A percentile compares a stretch with the other conserved stretches of the same genome.
Conservation (phyloP, 1,284 basidiomycete species). For the Trichosporon asahii region DNA sequence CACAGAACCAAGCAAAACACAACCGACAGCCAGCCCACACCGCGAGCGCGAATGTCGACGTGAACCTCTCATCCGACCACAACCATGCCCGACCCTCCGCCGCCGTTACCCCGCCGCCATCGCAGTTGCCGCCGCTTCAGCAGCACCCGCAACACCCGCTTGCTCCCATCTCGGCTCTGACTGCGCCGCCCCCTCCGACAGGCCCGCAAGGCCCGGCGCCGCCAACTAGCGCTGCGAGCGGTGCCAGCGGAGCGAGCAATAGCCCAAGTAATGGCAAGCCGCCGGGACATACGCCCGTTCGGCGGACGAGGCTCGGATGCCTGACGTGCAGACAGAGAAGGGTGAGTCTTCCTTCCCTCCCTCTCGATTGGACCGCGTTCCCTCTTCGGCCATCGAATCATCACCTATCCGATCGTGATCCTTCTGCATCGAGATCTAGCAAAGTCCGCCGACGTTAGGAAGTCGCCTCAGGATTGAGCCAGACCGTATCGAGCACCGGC, state of each 20-base stretch:
- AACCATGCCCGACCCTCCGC: not conserved
- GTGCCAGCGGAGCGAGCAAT: not conserved
- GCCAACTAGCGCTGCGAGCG: not conserved
- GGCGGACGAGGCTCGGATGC: constrained; percentile 5
- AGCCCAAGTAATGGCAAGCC: not conserved
- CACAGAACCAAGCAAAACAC: not conserved
- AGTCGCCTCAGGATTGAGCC: too few relatives aligned
- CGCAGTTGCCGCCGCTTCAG: too few relatives aligned
- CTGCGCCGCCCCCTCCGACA: not conserved
- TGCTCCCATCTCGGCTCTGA: not conserved
- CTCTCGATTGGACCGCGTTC: too few relatives aligned
- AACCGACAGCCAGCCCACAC: too few relatives aligned
- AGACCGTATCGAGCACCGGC: not conserved
- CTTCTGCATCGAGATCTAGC: too few relatives aligned
- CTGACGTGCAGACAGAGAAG: constrained; percentile 5
- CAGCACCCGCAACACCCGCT: not conserved
- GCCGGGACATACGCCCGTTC: not conserved
- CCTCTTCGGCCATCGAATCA: too few relatives aligned
- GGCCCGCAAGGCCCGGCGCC: not conserved
- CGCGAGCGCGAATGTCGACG: not conserved
- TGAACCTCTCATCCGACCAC: not conserved
- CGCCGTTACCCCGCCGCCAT: not conserved
- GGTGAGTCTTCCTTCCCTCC: not conserved
- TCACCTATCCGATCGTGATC: not conserved
- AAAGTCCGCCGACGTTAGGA: too few relatives aligned